Base-by-base conservation (phyloP, 768 basidiomycete genomes). In the Piloderma croceum region DNA sequence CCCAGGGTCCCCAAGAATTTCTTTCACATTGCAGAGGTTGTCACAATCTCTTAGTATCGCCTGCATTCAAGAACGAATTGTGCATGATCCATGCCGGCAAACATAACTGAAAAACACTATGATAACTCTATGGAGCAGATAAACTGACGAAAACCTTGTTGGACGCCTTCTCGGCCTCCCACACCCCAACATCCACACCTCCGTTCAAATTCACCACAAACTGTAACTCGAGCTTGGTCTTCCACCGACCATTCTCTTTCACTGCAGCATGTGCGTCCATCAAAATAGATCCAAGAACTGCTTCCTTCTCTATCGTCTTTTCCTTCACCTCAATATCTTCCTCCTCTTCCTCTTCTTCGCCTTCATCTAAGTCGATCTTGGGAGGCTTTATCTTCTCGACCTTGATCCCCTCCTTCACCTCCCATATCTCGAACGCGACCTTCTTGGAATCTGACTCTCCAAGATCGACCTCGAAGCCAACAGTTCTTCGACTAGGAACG, bases 391-490 rank as follows among this genome's bases (percentile, higher is more conserved):
- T 63, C 52, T 74, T 79, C 49, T 84, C 83, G 15, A 81, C 56
- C 42, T 76, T 73, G 45, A 87, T 68, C 2, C 72, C 72, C 52
- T 88, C 86, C 38, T 71, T 71, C 13, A 79, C 78, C 56, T 90
- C 86, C 83, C 84, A 87, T 20, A 90, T 62, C 58, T 90, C 88
- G 38, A 82, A 71, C 10, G 73, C 79, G 31, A 86, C 64, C 49
- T 63, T 64, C 51, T 69, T 73, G 39, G 54, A 64, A 31, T 51
- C 60, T 38, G 58, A 68, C 19, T 51, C 59, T 7, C 58, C 59
- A 17, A 45, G 58, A 17, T 67, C 69, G 19, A 80, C 76, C 24
- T 81, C 78, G 45, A 88, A 70, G 13, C 69, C 59, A 33, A 83
- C 63, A 9, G 67, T 67, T 22, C 88, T 62, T 31, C 87, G 66